These are phyloP conservation scores for Glycine tomentella DNA, from an alignment of 306 rosid genomes.

Conservation along the genomic window DNA sequence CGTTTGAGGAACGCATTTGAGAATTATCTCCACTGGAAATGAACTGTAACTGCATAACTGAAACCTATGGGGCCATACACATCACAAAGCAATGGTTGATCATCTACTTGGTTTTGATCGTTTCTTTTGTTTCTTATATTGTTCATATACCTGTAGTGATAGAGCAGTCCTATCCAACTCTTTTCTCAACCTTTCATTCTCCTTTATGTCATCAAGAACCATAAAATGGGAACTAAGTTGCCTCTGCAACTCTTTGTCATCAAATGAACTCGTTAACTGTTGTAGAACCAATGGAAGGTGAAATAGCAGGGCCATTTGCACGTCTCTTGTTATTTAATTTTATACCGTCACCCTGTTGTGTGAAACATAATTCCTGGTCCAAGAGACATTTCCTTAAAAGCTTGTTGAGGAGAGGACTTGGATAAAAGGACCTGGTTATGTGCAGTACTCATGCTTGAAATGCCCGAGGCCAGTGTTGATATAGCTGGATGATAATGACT, in stretches of 20 bases:
- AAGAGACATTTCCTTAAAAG: constrained; percentile 71
- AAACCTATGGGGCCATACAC: neutral
- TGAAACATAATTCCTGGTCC: constrained; percentile 63
- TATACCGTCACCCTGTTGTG: constrained; percentile 47
- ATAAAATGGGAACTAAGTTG: constrained; percentile 70
- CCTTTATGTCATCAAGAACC: constrained; percentile 77
- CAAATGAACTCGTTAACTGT: constrained; percentile 41
- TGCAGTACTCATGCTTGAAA: constrained; percentile 65
- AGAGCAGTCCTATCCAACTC: constrained; percentile 63
- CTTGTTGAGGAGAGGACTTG: constrained; percentile 73
- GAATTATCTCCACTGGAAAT: constrained; percentile 7
- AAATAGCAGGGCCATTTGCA: constrained; percentile 45
- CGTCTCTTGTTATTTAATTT: constrained; percentile 60
- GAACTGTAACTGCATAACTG: neutral
- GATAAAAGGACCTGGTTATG: constrained; percentile 71
- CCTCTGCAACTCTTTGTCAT: constrained; percentile 63
- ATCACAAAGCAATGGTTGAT: neutral
- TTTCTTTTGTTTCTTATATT: constrained; percentile 53
- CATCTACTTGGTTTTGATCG: constrained; percentile 43
- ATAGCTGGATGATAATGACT: no score
- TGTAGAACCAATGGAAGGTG: constrained; percentile 46
- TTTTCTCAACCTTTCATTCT: constrained; percentile 72
- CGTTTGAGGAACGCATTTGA: neutral
- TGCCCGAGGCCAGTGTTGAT: constrained; percentile 70
- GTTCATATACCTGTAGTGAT: constrained; percentile 67